Base-by-base conservation (phyloP, 2,329 filamentous ascomycete species). In the Sclerotinia trifoliorum region DNA sequence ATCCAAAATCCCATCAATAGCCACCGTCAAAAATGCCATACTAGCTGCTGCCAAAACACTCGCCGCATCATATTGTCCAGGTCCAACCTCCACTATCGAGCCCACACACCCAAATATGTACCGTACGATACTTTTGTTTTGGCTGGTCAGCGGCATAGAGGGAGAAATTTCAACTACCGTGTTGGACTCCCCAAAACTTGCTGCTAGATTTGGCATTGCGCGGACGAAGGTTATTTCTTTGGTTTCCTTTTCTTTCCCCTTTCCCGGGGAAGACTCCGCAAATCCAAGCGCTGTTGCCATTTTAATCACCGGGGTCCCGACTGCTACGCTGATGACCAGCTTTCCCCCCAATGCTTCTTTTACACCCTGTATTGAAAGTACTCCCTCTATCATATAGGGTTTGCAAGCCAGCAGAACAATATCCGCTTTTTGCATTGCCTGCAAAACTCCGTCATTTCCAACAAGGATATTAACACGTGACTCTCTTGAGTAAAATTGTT, bases 171-270 rank as follows among this genome's bases (percentile, higher is more conserved):
- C 74, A 72, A 96, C 89, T 65, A 95, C 87, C 0, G 90, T 94
- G 90, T 95, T 95, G 73, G 87, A 89, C 78, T 96, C 88, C 51
- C 92, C 83, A 68, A 95, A 89, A 63, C 92, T 84, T 29, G 89
- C 89, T 13, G 92, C 92, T 0, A 91, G 93, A 81, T 96, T 96
- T 74, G 92, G 91, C 86, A 96, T 93, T 66, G 90, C 92, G 49
- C 92, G 85, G 19, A 95, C 88, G 64, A 96, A 84, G 52, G 86
- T 83, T 78, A 86, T 89, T 13, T 66, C 49, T 3, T 68, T 52
- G 17, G 3, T 7, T 55, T 19, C 57, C 24, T 48, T 15, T 11
- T 26, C 42, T 35, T 61, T 48, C 7, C 57, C 42, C 44, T 44
- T 56, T 15, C 54, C 29, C 1, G 15, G 32, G 3, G 21, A 56